Percentiles rank a stretch among this genome's conserved stretches.
These are phyloP conservation scores for Aegilops longissima DNA, from an alignment of 176 grass and related monocot genomes.

Conservation along the genomic window DNA sequence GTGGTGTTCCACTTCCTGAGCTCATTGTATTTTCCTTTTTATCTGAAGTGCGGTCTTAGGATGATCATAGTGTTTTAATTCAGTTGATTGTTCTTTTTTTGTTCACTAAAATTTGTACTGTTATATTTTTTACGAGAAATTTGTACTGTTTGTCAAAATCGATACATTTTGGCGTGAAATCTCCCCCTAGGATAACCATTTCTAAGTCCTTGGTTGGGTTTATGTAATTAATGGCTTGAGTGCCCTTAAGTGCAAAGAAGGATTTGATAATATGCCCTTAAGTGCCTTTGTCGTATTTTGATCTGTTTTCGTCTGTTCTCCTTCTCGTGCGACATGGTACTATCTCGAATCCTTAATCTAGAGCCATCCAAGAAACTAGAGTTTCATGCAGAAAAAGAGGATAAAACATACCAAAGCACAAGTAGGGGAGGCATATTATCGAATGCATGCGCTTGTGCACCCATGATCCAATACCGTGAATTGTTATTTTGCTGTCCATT, in stretches of 20 bases:
- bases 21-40: neutral
- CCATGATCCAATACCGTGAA: neutral
- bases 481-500: neutral
- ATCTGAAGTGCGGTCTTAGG: neutral
- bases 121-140: neutral
- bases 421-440: too few relatives aligned
- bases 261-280: neutral
- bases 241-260: neutral
- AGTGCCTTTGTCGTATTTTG: neutral
- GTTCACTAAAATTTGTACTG: neutral
- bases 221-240: too few relatives aligned
- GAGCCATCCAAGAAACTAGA: neutral
- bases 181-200: neutral
- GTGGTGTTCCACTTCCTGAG: neutral
- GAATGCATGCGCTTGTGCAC: neutral
- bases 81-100: neutral
- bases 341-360: neutral
- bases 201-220: too few relatives aligned
- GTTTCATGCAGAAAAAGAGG: too few relatives aligned
- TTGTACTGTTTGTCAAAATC: neutral
- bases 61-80: neutral
- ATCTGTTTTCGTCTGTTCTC: neutral
- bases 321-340: neutral
- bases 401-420: too few relatives aligned
- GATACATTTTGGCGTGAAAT: neutral